Percentiles rank a stretch among this genome's conserved stretches.
Conservation (phyloP, 371 early-diverging fungal species). For the Zychaea mexicana region DNA sequence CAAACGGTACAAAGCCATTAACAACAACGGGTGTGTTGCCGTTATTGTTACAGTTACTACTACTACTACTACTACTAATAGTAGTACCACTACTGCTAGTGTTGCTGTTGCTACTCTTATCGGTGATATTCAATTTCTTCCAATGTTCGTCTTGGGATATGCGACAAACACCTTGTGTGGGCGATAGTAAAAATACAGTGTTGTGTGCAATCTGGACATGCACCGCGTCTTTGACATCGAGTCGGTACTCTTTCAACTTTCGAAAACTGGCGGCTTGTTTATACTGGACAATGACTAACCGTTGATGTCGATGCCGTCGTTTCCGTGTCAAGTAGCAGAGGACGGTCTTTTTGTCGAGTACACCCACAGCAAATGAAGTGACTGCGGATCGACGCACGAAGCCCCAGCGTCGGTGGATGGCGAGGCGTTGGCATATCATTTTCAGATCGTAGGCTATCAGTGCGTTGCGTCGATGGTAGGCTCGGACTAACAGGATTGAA, state of each 20-base stretch:
- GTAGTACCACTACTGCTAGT: neutral
- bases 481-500: slow-evolving; percentile 16
- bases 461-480: slow-evolving; percentile 6
- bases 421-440: neutral
- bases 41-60: neutral
- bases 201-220: slow-evolving; percentile 13
- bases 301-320: neutral
- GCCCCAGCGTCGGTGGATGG: slow-evolving; percentile 8
- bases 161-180: slow-evolving; percentile 7
- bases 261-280: neutral
- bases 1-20: slow-evolving; percentile 15
- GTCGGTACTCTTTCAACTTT: slow-evolving; percentile 11
- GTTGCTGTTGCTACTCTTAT: neutral
- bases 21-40: neutral
- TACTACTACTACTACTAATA: neutral
- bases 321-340: slow-evolving; percentile 11
- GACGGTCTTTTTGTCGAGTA: neutral
- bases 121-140: neutral
- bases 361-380: slow-evolving; percentile 7
- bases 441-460: slow-evolving; percentile 21
- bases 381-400: slow-evolving; percentile 9
- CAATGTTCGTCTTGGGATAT: neutral
- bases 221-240: slow-evolving; percentile 7
- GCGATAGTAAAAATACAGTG: slow-evolving; percentile 12
- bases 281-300: slow-evolving; percentile 6